Conservation (phyloP, 2,329 filamentous ascomycete species). For the Graphilbum ipis-grandicollis region DNA sequence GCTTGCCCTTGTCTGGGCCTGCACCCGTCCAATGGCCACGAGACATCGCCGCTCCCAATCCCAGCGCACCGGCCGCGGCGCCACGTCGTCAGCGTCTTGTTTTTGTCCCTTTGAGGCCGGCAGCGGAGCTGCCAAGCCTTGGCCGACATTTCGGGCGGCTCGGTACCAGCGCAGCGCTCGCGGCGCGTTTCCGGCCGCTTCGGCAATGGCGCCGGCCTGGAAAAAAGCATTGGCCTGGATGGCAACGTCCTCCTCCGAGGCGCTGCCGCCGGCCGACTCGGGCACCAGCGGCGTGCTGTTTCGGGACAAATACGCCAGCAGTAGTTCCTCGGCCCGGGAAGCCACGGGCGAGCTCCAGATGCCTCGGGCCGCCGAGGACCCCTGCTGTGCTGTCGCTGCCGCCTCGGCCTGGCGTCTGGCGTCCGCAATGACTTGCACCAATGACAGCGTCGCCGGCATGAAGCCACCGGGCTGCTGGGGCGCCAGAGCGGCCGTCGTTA, state of each 20-base stretch:
- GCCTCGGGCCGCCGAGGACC: not conserved
- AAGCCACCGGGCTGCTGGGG: constrained; percentile 11
- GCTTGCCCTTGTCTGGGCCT: constrained; percentile 3
- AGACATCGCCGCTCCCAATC: constrained; percentile 18
- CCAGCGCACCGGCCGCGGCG: constrained; percentile 12
- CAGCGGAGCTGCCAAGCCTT: not conserved
- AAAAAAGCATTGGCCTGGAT: constrained; percentile 18
- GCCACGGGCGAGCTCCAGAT: constrained; percentile 8
- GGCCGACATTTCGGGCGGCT: constrained; percentile 3
- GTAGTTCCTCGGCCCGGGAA: constrained; percentile 8
- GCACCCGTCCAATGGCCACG: constrained; percentile 13
- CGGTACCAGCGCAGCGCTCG: constrained; percentile 14
- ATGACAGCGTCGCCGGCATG: constrained; percentile 17
- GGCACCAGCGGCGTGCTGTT: not conserved
- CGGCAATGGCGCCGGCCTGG: constrained; percentile 15
- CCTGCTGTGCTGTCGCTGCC: not conserved
- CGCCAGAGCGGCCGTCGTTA: constrained; percentile 12
- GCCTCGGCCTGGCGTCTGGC: not conserved
- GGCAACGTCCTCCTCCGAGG: constrained; percentile 1
- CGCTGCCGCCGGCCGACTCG: not conserved
- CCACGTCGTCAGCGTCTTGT: not conserved
- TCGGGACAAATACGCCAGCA: constrained; percentile 10
- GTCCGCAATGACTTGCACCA: constrained; percentile 7
- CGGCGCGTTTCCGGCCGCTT: constrained; percentile 7
- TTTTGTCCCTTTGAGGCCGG: too few relatives aligned